A percentile compares a stretch with the other conserved stretches of the same genome.
Evolutionary conservation across 169 alveolate species (phyloP).

Genomic region (Cryptosporidium ryanae): DNA sequence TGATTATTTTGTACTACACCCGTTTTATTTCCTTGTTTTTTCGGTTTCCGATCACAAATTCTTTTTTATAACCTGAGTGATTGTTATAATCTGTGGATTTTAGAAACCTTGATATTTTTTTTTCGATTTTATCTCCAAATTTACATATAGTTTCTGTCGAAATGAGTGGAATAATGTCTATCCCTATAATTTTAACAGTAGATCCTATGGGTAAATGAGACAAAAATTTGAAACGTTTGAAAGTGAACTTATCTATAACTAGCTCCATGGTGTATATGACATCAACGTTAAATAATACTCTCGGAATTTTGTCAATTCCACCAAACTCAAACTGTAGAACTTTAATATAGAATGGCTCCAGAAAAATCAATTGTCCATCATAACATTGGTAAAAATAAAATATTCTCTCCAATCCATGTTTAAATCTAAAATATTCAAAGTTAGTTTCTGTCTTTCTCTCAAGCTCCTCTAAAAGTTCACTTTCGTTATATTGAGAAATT

Average conservation of each 20-base stretch:
- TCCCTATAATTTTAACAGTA: slow-evolving; percentile 1
- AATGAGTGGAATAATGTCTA: slow-evolving; percentile 34
- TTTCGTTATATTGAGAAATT: slow-evolving; percentile 25
- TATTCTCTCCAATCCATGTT: neutral
- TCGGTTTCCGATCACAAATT: too few species aligned
- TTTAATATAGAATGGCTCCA: slow-evolving; percentile 56
- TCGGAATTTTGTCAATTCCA: slow-evolving; percentile 36
- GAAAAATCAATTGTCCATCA: slow-evolving; percentile 62
- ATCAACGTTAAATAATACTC: slow-evolving; percentile 8
- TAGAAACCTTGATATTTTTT: neutral
- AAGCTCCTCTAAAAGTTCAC: slow-evolving; percentile 39
- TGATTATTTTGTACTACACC: too few species aligned
- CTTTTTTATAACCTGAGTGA: too few species aligned
- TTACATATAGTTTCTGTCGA: slow-evolving; percentile 4
- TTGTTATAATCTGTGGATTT: too few species aligned
- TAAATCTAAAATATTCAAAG: neutral
- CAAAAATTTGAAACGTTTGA: slow-evolving; percentile 28
- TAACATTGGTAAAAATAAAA: slow-evolving; percentile 54
- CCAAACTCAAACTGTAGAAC: slow-evolving; percentile 42
- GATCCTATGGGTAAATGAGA: slow-evolving; percentile 50
- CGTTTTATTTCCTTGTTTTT: too few species aligned
- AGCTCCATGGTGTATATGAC: slow-evolving; percentile 21
- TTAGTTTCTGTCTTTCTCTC: neutral
- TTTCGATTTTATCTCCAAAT: slow-evolving; percentile 16
- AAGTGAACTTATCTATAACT: neutral